Evolutionary conservation across 2,329 filamentous ascomycete species (phyloP), one percentile per base, ranked within the genome.

Genomic region (Fusarium chlamydosporum): DNA sequence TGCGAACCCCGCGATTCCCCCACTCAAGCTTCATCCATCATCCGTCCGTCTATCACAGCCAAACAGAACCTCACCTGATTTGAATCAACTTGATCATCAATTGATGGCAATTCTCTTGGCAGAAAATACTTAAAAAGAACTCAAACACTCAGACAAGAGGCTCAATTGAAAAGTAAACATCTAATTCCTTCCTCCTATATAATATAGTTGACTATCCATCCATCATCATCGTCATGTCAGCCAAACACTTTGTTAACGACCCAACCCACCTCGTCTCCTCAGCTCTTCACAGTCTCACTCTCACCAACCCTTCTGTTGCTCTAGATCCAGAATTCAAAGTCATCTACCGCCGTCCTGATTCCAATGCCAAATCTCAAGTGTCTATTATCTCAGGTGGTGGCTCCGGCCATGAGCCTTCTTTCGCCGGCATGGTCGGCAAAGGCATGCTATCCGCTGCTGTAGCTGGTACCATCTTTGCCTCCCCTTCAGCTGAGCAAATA

Each of bases 171-270:
- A 41, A 18, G 27, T 16, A 26, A 29, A 26, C 40, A 27, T 29
- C 34, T 40, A 38, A 43, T 27, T 26, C 40, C 43, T 37, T 10
- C 33, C 31, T 27, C 41, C 40, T 42, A 23, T n/a, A 47, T 48
- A 65, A 37, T 38, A 26, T 34, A 12, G 31, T 43, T 60, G 53
- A 60, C 15, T 35, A 58, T 64, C 40, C 40, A 7, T 45, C 26
- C 35, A 23, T n/a, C 40, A 34, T 40, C 69, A 75, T 53, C 71
- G 75, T 37, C 70, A 83, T 83, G 81, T 88, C 88, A 33, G 77
- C 84, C 64, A 96, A 96, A 83, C 94, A 97, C 82, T 97, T 97
- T 84, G 89, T 97, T 83, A 89, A 93, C 79, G 92, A 96, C 77
- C 89, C 94, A 41, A 88, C 89, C 54, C 86, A 91, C 75, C 88